Percentiles rank a stretch among this genome's conserved stretches.
Evolutionary conservation across 1,139 yeast genomes (phyloP).

Genomic region (Magnusiomyces sp.): DNA sequence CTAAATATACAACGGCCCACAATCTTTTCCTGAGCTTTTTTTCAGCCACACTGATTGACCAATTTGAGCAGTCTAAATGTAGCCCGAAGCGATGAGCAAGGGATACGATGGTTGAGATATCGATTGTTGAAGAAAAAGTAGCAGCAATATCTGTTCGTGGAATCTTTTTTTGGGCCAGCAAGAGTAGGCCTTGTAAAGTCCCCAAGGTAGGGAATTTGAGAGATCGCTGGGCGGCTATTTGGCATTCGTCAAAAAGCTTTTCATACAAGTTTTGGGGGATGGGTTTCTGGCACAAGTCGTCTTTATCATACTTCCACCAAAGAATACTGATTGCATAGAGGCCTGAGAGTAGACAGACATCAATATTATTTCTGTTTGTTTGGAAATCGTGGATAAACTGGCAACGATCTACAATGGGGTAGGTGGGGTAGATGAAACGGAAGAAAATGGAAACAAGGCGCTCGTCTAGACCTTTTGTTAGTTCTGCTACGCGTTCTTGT

Average conservation of each 20-base stretch:
- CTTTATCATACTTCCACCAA: conserved; percentile 34
- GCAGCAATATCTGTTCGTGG: conserved; percentile 30
- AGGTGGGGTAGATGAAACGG: conserved; percentile 31
- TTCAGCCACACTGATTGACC: conserved; percentile 28
- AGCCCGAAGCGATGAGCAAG: conserved; percentile 31
- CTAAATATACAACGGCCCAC: conserved; percentile 31
- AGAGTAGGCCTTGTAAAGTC: conserved; percentile 38
- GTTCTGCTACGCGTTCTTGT: conserved; percentile 19
- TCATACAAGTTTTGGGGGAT: conserved; percentile 28
- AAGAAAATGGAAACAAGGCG: conserved; percentile 31
- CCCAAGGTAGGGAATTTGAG: conserved; percentile 34
- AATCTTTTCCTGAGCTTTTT: conserved; percentile 28
- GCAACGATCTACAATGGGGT: conserved; percentile 32
- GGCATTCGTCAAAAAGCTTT: conserved; percentile 28
- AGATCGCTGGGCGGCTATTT: conserved; percentile 29
- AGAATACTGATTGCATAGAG: conserved; percentile 31
- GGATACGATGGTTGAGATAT: conserved; percentile 28
- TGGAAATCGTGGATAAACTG: conserved; percentile 29
- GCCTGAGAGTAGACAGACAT: conserved; percentile 30
- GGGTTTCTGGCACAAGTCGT: conserved; percentile 27
- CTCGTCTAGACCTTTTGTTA: conserved; percentile 25
- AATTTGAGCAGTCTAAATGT: conserved; percentile 30
- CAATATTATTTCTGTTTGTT: conserved; percentile 24
- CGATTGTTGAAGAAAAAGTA: conserved; percentile 25
- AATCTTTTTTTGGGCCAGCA: conserved; percentile 30